Evolutionary conservation across 257 asterid genomes (phyloP), one percentile per base, ranked within the genome.

Genomic region (Rhazya stricta): DNA sequence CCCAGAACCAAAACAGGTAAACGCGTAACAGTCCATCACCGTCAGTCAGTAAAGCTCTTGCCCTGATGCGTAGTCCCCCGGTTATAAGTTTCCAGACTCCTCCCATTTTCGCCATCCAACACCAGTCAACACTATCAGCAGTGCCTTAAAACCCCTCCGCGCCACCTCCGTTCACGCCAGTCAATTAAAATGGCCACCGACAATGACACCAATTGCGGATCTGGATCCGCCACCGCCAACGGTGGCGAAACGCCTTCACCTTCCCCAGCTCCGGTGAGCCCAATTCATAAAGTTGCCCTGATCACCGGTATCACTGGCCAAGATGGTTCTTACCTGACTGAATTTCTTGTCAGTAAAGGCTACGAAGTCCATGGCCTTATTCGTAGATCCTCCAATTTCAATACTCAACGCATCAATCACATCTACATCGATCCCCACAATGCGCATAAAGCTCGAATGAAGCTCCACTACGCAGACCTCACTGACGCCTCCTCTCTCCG

Each of bases 221-320:
- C 90, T 73, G 75, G 79, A 41, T n/a, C 82, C 76, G 74, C 56
- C 75, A 51, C 74, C 81, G 54, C 46, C 25, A 79, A 83, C 71
- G 88, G 88, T 39, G 69, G 29, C 67, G 74, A 68, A 29, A 43
- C 54, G 68, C 74, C 78, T 74, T 63, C 48, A 0, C 50, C 58
- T 9, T 48, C 69, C 45, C 65, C 62, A 12, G 25, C 75, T 21
- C 71, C 25, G 0, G 39, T 21, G 43, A 61, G 25, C 27, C 75
- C 75, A 9, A 37, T 27, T 54, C 86, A 77, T 16, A 92, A 87
- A 82, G 67, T 89, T n/a, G 99, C 99, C 2, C 86, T 95, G 86
- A 91, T 95, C 87, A 92, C 99, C 39, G 99, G 99, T 42, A 92
- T 95, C 85, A 92, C 98, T 18, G 98, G 99, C 61, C 99, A 95